Evolutionary conservation across 73 alveolate genomes (phyloP).

Genomic region (Loxodes magnus): DNA sequence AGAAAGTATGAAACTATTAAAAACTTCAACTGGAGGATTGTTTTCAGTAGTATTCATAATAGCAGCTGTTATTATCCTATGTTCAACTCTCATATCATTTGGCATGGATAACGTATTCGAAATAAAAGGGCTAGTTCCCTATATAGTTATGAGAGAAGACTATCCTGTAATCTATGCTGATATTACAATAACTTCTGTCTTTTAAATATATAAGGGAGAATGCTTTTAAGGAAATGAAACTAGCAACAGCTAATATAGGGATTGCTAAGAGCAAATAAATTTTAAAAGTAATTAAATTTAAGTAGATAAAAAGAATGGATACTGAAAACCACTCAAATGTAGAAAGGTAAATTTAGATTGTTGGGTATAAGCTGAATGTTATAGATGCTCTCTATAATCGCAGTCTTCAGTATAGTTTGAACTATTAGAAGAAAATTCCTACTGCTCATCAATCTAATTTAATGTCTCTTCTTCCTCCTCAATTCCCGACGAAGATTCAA

Average conservation of each 20-base stretch:
- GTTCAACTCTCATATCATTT: neutral
- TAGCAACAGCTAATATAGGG: no score
- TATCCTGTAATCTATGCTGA: neutral
- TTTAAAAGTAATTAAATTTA: neutral
- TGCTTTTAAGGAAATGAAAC: neutral
- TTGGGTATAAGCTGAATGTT: neutral
- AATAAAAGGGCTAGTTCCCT: neutral
- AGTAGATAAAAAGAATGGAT: neutral
- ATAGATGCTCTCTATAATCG: neutral
- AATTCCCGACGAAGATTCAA: conserved; percentile 1
- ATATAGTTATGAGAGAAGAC: neutral
- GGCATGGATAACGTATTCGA: neutral
- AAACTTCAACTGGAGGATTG: neutral
- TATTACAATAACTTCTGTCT: neutral
- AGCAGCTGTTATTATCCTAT: neutral
- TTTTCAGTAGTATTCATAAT: neutral
- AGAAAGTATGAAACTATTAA: neutral
- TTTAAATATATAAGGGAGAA: neutral
- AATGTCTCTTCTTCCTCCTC: conserved; percentile 4
- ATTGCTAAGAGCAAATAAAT: no score
- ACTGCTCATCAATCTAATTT: neutral
- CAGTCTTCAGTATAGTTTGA: neutral
- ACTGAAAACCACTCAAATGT: neutral
- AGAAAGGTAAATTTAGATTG: neutral
- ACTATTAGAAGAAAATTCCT: neutral